These are phyloP conservation scores for Mycena venus DNA, from an alignment of 768 basidiomycete genomes.

Conservation along the genomic window DNA sequence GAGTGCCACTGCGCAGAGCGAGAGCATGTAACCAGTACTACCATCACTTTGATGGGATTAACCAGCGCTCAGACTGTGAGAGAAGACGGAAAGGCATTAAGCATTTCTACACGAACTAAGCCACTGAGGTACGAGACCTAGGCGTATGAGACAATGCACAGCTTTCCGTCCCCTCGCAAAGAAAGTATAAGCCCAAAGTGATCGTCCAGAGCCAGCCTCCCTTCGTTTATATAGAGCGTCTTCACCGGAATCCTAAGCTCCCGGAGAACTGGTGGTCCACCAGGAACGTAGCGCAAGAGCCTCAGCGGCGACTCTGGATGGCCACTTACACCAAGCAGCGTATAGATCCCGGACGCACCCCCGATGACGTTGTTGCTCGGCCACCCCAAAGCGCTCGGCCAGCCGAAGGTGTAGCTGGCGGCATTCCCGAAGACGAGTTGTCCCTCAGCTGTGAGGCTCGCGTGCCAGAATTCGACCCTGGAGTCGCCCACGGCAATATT, in stretches of 20 bases:
- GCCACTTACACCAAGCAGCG: not conserved
- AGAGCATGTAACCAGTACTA: too few species aligned
- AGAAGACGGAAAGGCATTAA: too few species aligned
- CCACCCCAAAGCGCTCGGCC: not conserved
- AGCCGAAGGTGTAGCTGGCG: not conserved
- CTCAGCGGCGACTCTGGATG: not conserved
- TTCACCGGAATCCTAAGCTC: not conserved
- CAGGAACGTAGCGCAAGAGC: not conserved
- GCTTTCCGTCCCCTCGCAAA: not conserved
- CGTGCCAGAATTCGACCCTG: not conserved
- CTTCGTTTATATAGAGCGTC: not conserved
- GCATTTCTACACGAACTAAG: too few species aligned
- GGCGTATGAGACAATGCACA: not conserved
- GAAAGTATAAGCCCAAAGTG: not conserved
- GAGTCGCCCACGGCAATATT: not conserved
- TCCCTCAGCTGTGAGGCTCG: too few species aligned
- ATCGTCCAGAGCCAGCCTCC: not conserved
- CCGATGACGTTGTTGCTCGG: not conserved
- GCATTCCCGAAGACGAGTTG: not conserved
- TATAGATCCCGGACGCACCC: not conserved
- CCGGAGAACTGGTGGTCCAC: not conserved
- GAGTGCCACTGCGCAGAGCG: too few species aligned
- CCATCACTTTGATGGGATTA: too few species aligned
- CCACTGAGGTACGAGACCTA: too few species aligned
- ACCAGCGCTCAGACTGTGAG: too few species aligned